Evolutionary conservation across 2,329 filamentous ascomycete species (phyloP).

Genomic region (Westerdykella aurantiaca): DNA sequence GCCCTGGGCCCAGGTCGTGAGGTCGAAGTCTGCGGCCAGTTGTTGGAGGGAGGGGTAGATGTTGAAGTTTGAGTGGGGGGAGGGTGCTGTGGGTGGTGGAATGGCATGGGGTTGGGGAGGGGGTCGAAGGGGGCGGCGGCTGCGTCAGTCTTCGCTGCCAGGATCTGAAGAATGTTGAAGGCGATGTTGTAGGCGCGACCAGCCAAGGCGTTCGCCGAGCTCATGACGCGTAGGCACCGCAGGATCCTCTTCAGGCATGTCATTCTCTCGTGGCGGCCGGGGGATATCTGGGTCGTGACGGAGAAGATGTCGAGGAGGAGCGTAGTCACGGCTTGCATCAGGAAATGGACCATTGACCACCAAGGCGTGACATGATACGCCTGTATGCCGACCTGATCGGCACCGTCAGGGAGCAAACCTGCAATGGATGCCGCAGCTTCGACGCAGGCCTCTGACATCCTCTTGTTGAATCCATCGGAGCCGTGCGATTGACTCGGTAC

Average conservation of each 20-base stretch:
- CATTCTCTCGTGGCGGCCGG: constrained; percentile 20
- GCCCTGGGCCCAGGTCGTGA: too few relatives aligned
- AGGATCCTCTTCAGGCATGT: constrained; percentile 27
- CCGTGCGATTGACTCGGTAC: constrained; percentile 24
- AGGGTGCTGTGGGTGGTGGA: too few relatives aligned
- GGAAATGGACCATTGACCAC: constrained; percentile 38
- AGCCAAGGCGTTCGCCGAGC: constrained; percentile 24
- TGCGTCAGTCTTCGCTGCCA: too few relatives aligned
- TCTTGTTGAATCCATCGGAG: constrained; percentile 29
- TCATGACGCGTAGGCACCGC: constrained; percentile 30
- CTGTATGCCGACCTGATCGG: constrained; percentile 3
- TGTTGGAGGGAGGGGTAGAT: too few relatives aligned
- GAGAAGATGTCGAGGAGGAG: constrained; percentile 36
- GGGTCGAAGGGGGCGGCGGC: too few relatives aligned
- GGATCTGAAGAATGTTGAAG: constrained; percentile 13
- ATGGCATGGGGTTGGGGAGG: too few relatives aligned
- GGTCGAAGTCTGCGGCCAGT: too few relatives aligned
- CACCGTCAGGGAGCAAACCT: constrained; percentile 27
- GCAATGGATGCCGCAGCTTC: constrained; percentile 30
- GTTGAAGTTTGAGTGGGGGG: too few relatives aligned
- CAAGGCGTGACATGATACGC: constrained; percentile 28
- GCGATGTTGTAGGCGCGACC: constrained; percentile 23
- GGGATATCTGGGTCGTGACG: constrained; percentile 15
- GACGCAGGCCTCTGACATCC: constrained; percentile 29
- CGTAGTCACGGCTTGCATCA: constrained; percentile 37